Conservation (phyloP, 306 rosid genomes). For the Mucuna pruriens region DNA sequence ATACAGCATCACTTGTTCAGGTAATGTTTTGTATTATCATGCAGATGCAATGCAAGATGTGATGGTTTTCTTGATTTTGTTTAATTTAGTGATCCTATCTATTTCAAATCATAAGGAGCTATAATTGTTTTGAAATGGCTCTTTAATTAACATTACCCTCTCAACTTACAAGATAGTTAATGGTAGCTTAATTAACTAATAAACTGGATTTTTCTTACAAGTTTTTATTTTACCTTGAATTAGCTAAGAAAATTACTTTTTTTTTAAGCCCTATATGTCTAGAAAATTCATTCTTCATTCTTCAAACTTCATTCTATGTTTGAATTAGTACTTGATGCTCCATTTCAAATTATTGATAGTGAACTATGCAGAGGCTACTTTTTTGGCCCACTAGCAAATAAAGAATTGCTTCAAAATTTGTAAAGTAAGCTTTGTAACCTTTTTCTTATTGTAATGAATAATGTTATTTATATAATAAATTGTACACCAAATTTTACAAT, state of each 20-base stretch:
- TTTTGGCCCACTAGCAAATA: neutral
- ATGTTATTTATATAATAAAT: neutral
- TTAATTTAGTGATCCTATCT: neutral
- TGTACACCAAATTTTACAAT: neutral
- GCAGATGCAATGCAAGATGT: neutral
- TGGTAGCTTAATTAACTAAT: constrained; percentile 7
- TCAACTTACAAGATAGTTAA: neutral
- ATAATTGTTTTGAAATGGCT: constrained; percentile 12
- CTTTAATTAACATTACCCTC: neutral
- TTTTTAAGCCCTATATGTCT: neutral
- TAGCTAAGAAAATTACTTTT: neutral
- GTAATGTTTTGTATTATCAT: constrained; percentile 45
- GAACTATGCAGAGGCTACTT: neutral
- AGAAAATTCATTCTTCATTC: neutral
- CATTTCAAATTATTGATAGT: neutral
- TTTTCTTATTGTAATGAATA: neutral
- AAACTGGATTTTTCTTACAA: neutral
- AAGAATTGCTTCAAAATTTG: neutral
- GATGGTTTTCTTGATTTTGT: constrained; percentile 12
- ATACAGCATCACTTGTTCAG: constrained; percentile 80
- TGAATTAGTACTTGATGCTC: neutral
- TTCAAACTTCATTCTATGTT: neutral
- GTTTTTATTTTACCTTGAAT: neutral
- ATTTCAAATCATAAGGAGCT: neutral
- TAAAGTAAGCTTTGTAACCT: neutral